A percentile compares a stretch with the other conserved stretches of the same genome.
Evolutionary conservation across 2,329 filamentous ascomycete species (phyloP).

Genomic region (Fusarium sacchari): DNA sequence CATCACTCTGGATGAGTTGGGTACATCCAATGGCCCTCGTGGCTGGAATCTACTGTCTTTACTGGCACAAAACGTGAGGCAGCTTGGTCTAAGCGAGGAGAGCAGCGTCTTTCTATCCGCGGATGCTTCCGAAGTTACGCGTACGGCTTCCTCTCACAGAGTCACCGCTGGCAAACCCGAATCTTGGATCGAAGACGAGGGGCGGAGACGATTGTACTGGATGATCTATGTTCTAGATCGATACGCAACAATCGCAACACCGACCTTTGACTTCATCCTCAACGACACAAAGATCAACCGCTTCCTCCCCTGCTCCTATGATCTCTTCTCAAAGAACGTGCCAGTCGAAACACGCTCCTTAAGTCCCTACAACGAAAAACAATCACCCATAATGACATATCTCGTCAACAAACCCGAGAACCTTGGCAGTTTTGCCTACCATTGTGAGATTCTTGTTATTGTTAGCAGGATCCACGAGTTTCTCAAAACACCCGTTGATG

Average conservation of each 20-base stretch:
- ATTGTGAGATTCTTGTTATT: conserved; percentile 57
- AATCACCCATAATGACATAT: conserved; percentile 39
- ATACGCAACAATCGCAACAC: conserved; percentile 56
- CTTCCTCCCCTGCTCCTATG: conserved; percentile 56
- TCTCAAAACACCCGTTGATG: conserved; percentile 53
- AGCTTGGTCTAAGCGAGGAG: conserved; percentile 54
- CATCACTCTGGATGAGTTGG: conserved; percentile 54
- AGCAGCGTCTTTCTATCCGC: conserved; percentile 51
- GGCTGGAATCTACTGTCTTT: conserved; percentile 56
- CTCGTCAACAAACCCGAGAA: conserved; percentile 54
- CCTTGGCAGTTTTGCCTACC: conserved; percentile 57
- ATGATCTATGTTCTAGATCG: conserved; percentile 58
- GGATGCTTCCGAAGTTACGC: conserved; percentile 46
- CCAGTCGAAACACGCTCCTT: conserved; percentile 54
- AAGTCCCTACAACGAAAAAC: conserved; percentile 38
- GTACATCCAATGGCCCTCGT: conserved; percentile 55
- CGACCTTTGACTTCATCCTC: conserved; percentile 54
- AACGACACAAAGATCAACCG: conserved; percentile 53
- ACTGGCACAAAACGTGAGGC: conserved; percentile 51
- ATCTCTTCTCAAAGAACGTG: conserved; percentile 56
- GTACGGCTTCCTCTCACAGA: conserved; percentile 49
- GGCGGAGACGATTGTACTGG: conserved; percentile 55
- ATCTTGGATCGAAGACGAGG: conserved; percentile 58
- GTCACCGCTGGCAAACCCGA: conserved; percentile 50
- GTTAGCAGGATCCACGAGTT: conserved; percentile 56